Base-by-base conservation (phyloP, 2,329 filamentous ascomycete genomes). In the Fusarium lyarnte region DNA sequence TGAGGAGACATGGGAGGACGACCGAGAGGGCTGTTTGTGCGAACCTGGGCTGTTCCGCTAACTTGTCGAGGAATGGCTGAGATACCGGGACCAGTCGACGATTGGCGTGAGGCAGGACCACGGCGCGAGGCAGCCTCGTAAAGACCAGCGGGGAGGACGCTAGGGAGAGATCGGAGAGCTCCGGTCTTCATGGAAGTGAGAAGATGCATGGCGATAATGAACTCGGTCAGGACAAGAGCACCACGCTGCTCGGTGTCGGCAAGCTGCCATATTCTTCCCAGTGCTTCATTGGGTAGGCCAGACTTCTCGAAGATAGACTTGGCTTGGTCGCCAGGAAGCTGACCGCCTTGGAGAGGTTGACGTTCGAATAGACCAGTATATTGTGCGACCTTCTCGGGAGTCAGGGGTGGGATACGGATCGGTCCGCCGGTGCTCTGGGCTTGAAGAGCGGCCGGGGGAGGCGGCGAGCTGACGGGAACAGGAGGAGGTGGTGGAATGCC, bases 171-270 rank as follows among this genome's bases (percentile, higher is more conserved):
- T 72, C 94, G 91, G 81, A 99, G 88, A 35, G 91, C 87, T 27
- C 94, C 93, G 17, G 91, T 92, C 85, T 97, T 97, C 84, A 94
- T 94, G 17, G 94, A 97, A 19, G 94, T 95, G 70, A 99, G 87
- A 68, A 99, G 86, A 81, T 99, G 96, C 96, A 99, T 99, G 49
- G 96, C 96, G 78, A 99, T 97, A 79, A 97, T 93, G 80, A 99
- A 99, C 78, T 98, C 96, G 19, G 94, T 95, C 76, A 91, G 87
- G 64, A 95, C 93, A 39, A 99, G 87, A 36, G 92, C 91, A 55
- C 96, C 96, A 58, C 95, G 91, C 83, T 97, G 94, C 82, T 98
- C 95, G 0, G 94, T 96, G 80, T 99, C 96, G 27, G 95, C 93
- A 69, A 99, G 87, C 77, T 93, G 94, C 96, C 96, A 99, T 84